Evolutionary conservation across 768 basidiomycete genomes (phyloP), one percentile per base, ranked within the genome.

Genomic region (Lactarius hengduanensis): DNA sequence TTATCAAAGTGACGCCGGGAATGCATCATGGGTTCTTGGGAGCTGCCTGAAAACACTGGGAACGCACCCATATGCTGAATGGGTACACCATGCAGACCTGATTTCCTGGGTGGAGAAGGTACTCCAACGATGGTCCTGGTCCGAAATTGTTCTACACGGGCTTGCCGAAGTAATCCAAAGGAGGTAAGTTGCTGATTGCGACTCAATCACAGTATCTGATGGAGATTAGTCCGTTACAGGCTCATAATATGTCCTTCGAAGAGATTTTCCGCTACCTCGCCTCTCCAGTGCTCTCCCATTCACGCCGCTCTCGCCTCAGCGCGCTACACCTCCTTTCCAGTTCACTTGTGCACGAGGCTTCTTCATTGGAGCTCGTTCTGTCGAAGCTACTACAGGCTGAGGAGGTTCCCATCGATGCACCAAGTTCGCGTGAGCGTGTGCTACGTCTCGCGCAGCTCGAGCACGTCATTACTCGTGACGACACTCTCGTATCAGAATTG

Each of bases 361-460:
- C 78, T 0, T 81, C 80, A 53, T 78, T 79, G 16, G 73, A 78
- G 18, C 88, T 88, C 28, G 81, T 88, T 0, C 69, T 90, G 22
- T 84, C 84, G 70, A 82, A 83, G 32, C 91, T 91, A 73, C 74
- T 94, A 28, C 86, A 89, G 66, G 91, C 89, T 2, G 97, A 99
- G 73, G 85, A 92, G 65, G 86, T 91, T 5, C 78, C 90, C 2
- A 74, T 97, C 41, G 90, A 94, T 63, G 78, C 90, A 2, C 85
- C 88, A 67, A 91, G 93, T 54, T 90, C 90, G 2, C 82, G 96
- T 41, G 96, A 98, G 72, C 85, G 94, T 54, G 86, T 92, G 4
- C 76, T 96, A 72, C 80, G 87, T 30, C 91, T 96, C 9, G 84
- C 86, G 4, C 83, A 90, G 60, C 82, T 96, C 2, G 87, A 83